A percentile compares a stretch with the other conserved stretches of the same genome.
These are phyloP conservation scores for Kitagawia praeruptora DNA, from an alignment of 129 eudicot species.

Conservation along the genomic window DNA sequence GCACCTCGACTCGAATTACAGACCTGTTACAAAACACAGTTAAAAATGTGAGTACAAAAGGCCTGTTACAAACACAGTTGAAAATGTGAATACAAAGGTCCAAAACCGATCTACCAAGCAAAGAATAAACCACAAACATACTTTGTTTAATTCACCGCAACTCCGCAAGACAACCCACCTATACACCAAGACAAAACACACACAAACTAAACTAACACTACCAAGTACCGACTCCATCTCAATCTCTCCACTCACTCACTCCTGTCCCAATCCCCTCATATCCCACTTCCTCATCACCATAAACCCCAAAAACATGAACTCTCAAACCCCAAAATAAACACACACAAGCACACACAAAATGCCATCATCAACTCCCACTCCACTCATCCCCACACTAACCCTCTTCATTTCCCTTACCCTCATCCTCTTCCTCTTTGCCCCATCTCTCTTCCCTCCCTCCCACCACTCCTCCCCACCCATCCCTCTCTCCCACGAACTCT, in stretches of 20 bases:
- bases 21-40: too few relatives aligned
- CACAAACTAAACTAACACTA: neutral
- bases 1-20: too few relatives aligned
- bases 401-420: slow-evolving; percentile 50
- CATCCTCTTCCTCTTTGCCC: slow-evolving; percentile 38
- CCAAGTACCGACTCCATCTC: neutral
- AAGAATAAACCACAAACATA: neutral
- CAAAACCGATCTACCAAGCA: neutral
- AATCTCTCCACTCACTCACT: slow-evolving; percentile 2
- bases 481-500: slow-evolving; percentile 70
- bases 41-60: too few relatives aligned
- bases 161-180: too few relatives aligned
- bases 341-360: neutral
- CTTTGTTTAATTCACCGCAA: neutral
- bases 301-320: neutral
- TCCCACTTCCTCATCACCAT: neutral
- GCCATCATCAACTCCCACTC: slow-evolving; percentile 15
- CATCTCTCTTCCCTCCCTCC: slow-evolving; percentile 40
- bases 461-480: slow-evolving; percentile 40
- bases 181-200: neutral
- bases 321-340: neutral
- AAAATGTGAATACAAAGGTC: neutral
- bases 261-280: neutral
- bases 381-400: slow-evolving; percentile 31
- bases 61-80: too few relatives aligned